These are phyloP conservation scores for Paramecium primaurelia DNA, from an alignment of 73 alveolate genomes.

Conservation along the genomic window DNA sequence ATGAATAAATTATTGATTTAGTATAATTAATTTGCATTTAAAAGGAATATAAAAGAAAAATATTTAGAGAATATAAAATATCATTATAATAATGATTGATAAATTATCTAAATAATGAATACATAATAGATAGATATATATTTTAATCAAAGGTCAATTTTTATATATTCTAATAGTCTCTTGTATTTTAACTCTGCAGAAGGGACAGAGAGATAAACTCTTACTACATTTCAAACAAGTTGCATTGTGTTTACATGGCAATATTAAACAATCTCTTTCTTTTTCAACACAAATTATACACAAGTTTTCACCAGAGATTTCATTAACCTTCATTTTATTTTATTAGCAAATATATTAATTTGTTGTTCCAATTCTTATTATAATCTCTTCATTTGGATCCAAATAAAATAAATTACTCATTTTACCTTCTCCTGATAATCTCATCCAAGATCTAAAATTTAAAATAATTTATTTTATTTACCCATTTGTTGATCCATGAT, in stretches of 20 bases:
- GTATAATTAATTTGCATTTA: too few species aligned
- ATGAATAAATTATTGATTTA: background rate
- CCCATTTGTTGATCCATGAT: constrained; percentile 49
- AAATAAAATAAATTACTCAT: background rate
- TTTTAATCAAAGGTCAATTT: constrained; percentile 41
- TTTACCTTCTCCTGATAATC: constrained; percentile 61
- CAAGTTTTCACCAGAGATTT: background rate
- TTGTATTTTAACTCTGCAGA: constrained; percentile 74
- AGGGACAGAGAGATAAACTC: constrained; percentile 73
- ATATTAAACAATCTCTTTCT: constrained; percentile 74
- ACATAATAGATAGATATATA: background rate
- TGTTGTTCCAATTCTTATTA: constrained; percentile 58
- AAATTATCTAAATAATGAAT: background rate
- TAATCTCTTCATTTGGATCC: constrained; percentile 45
- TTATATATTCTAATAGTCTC: constrained; percentile 78
- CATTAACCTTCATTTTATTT: constrained; percentile 1
- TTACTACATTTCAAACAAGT: constrained; percentile 80
- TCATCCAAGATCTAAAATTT: constrained; percentile 51
- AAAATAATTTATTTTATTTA: background rate
- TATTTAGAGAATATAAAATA: too few species aligned
- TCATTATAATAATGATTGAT: background rate
- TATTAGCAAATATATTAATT: constrained; percentile 47
- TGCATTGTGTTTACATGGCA: constrained; percentile 83
- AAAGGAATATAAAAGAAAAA: too few species aligned
- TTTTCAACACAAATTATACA: constrained; percentile 74